Evolutionary conservation across 495 filamentous ascomycete genomes (phyloP), one percentile per base, ranked within the genome.

Genomic region (Penicillium goetzii): DNA sequence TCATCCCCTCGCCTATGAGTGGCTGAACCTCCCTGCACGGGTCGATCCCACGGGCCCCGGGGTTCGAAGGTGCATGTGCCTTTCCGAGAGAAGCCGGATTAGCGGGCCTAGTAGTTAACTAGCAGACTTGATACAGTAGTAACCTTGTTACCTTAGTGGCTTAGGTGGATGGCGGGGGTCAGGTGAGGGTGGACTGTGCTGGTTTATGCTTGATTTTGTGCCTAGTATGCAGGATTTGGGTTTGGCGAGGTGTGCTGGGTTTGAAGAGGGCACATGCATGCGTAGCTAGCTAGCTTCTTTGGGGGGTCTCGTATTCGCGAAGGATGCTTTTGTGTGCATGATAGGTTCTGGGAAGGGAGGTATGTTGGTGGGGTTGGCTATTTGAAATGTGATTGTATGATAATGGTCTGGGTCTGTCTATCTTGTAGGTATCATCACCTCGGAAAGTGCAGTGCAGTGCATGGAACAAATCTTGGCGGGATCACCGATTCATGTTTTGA

Each of bases 21-120:
- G 47, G 52, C 17, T 36, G 30, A 28, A 21, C 52, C 52, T 15
- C 2, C 15, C 56, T 58, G 56, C 56, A 58, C 56, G 25, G 47
- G 56, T 58, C 56, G 56, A 52, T 60, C 58, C 28, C 28, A 50
- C 47, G 21, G 45, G 34, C 45, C 12, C 19, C 11, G 2, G 6
- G 40, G 7, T 7, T 7, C 15, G 15, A 45, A n/a, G 17, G 21
- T 58, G 56, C 56, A 58, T 47, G 56, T 58, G 56, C 26, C 40
- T 28, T 47, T 58, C 56, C 56, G 40, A 58, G 56, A 40, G 14
- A 4, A 15, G 6, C 55, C 36, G 34, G 55, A 10, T 7, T 47
- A 23, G 14, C n/a, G n/a, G n/a, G n/a, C 19, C 41, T 43, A 43
- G 17, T 10, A 4, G 17, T 14, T 32, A 32, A 32, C 30, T 32